Conservation (phyloP, 495 filamentous ascomycete species). For the Penicillium waksmanii region DNA sequence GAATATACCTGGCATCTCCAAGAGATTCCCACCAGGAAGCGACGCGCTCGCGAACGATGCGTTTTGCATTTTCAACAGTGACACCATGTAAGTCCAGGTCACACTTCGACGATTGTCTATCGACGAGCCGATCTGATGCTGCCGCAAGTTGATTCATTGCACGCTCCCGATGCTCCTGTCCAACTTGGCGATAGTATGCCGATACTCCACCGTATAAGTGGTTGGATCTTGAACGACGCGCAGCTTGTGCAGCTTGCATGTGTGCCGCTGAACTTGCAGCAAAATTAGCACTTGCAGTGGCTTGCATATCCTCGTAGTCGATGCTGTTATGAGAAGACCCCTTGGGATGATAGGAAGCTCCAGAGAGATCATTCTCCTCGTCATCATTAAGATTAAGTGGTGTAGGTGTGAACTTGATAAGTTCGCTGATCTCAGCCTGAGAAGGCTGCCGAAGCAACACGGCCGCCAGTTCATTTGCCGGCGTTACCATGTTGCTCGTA, state of each 20-base stretch:
- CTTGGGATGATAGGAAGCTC: not conserved
- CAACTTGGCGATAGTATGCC: constrained; percentile 65
- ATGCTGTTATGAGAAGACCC: constrained; percentile 14
- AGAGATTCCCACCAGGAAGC: constrained; percentile 79
- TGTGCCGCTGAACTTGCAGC: constrained; percentile 53
- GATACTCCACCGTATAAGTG: constrained; percentile 68
- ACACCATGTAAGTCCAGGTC: constrained; percentile 83
- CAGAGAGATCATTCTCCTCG: constrained; percentile 23
- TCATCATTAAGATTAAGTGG: constrained; percentile 37
- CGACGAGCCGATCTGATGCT: constrained; percentile 65
- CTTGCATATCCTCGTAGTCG: constrained; percentile 32
- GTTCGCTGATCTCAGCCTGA: constrained; percentile 40
- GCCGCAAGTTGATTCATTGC: constrained; percentile 47
- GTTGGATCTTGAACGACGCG: constrained; percentile 66
- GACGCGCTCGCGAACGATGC: constrained; percentile 70
- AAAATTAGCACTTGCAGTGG: constrained; percentile 41
- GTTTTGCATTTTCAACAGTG: constrained; percentile 73
- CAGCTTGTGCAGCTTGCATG: constrained; percentile 61
- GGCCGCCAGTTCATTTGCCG: constrained; percentile 62
- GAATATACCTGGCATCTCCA: constrained; percentile 58
- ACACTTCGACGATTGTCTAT: constrained; percentile 57
- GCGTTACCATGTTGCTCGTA: constrained; percentile 56
- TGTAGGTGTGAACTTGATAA: constrained; percentile 43
- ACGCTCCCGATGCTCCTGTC: constrained; percentile 53
- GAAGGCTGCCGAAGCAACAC: constrained; percentile 41